These are phyloP conservation scores for Populus hybrid DNA, from an alignment of 441 rosid species.

Conservation along the genomic window DNA sequence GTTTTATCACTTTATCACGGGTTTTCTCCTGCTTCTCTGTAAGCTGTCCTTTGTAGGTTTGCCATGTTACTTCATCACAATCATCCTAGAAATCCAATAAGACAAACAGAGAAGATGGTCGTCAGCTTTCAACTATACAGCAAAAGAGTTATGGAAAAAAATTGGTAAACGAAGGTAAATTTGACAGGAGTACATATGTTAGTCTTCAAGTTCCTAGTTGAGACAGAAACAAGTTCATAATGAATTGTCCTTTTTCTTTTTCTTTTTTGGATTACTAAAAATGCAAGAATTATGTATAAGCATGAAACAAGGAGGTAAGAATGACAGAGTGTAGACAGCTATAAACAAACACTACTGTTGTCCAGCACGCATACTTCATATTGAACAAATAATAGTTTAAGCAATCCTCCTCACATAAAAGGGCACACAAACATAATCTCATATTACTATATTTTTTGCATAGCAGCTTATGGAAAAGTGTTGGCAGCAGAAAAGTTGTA, in stretches of 20 bases:
- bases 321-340: background rate
- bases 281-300: background rate
- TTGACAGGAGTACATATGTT: background rate
- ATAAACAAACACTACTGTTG: no score
- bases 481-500: background rate
- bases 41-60: slow-evolving; percentile 90
- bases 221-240: background rate
- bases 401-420: background rate
- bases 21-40: slow-evolving; percentile 98
- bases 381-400: background rate
- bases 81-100: slow-evolving; percentile 57
- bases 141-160: background rate
- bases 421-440: background rate
- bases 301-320: background rate
- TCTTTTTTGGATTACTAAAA: background rate
- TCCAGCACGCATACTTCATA: background rate
- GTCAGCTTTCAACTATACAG: slow-evolving; percentile 10
- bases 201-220: background rate
- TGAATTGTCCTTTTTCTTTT: background rate
- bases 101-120: slow-evolving; percentile 1
- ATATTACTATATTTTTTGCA: background rate
- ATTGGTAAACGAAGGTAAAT: background rate
- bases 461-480: background rate
- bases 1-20: slow-evolving; percentile 76
- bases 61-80: slow-evolving; percentile 89